Percentiles rank a stretch among this genome's conserved stretches.
These are phyloP conservation scores for Pseudocercospora cruenta DNA, from an alignment of 2,329 filamentous ascomycete genomes.

Conservation along the genomic window DNA sequence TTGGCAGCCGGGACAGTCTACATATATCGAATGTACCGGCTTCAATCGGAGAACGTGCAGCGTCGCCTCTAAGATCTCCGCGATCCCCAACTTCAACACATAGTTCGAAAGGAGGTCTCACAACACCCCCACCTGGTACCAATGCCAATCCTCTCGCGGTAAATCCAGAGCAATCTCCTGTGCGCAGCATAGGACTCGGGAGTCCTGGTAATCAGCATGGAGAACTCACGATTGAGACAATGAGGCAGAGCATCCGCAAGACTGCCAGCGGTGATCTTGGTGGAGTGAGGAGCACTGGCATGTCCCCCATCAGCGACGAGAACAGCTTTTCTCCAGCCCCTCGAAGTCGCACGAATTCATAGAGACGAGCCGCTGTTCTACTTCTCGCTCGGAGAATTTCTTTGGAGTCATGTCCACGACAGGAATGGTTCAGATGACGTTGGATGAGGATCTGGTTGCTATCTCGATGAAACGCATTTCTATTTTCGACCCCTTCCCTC, in stretches of 20 bases:
- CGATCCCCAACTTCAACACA: constrained; percentile 39
- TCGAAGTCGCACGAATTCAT: constrained; percentile 35
- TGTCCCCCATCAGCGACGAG: constrained; percentile 34
- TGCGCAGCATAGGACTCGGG: constrained; percentile 23
- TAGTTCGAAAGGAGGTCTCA: constrained; percentile 24
- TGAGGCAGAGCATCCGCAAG: constrained; percentile 84
- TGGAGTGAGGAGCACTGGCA: constrained; percentile 41
- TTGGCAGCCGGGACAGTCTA: constrained; percentile 69
- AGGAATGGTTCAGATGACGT: not conserved
- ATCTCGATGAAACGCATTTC: not conserved
- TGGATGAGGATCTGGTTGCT: not conserved
- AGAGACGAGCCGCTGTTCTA: not conserved
- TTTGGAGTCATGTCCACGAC: not conserved
- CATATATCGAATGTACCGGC: constrained; percentile 47
- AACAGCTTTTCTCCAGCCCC: constrained; percentile 17
- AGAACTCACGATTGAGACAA: constrained; percentile 88
- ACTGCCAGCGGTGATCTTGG: constrained; percentile 80
- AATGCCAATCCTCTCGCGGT: constrained; percentile 21
- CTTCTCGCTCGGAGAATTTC: not conserved
- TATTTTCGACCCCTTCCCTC: not conserved
- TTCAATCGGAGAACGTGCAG: constrained; percentile 64
- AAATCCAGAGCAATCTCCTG: constrained; percentile 26
- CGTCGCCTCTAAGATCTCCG: constrained; percentile 79
- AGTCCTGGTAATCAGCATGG: constrained; percentile 47
- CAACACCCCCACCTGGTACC: constrained; percentile 55